Evolutionary conservation across 257 asterid species (phyloP).

Genomic region (Plectranthus barbatus): DNA sequence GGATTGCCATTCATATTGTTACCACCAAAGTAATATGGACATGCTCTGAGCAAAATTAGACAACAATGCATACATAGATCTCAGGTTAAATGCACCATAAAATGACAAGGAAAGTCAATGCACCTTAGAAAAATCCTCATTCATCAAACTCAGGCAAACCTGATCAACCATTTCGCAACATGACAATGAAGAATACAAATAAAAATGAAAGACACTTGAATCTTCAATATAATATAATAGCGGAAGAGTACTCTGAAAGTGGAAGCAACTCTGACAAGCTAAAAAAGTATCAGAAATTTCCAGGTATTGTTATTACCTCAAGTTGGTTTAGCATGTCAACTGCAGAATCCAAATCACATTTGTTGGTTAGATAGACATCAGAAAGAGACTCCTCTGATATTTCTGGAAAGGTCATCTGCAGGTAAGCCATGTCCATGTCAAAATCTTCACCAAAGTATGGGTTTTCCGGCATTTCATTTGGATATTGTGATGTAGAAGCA

Average conservation of each 20-base stretch:
- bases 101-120: too few relatives aligned
- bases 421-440: slow-evolving; percentile 58
- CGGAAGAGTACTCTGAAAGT: background rate
- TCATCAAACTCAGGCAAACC: background rate
- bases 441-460: slow-evolving; percentile 33
- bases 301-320: slow-evolving; percentile 52
- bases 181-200: background rate
- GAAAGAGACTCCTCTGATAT: slow-evolving; percentile 67
- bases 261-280: background rate
- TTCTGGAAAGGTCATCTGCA: slow-evolving; percentile 70
- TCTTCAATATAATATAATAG: background rate
- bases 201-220: background rate
- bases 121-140: background rate
- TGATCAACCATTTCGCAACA: background rate
- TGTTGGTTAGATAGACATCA: slow-evolving; percentile 58
- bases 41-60: background rate
- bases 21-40: background rate
- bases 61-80: too few relatives aligned
- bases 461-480: slow-evolving; percentile 27
- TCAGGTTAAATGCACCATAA: too few relatives aligned
- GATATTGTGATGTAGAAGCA: slow-evolving; percentile 48
- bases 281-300: background rate
- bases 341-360: slow-evolving; percentile 55
- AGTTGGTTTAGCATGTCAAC: slow-evolving; percentile 75
- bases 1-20: background rate